Conservation (phyloP, 2,329 filamentous ascomycete genomes). For the Podosphaera fusca region DNA sequence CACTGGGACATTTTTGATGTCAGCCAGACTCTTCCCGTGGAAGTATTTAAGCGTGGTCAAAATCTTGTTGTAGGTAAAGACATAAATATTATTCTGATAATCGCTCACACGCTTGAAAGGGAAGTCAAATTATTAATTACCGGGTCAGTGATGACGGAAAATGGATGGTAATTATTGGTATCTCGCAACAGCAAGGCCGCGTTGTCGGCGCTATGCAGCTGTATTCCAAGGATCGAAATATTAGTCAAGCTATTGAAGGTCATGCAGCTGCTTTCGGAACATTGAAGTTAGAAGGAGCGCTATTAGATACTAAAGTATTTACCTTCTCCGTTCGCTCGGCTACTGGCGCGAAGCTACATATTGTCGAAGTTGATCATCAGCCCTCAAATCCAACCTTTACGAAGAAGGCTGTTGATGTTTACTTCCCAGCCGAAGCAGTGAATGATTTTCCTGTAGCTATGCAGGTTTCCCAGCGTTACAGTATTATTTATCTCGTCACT, state of each 20-base stretch:
- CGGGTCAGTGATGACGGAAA: conserved; percentile 86
- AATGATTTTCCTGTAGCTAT: conserved; percentile 97
- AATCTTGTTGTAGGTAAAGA: conserved; percentile 51
- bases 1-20: conserved; percentile 95
- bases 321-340: conserved; percentile 84
- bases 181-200: conserved; percentile 76
- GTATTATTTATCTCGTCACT: conserved; percentile 88
- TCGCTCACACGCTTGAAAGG: conserved; percentile 25
- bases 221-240: conserved; percentile 84
- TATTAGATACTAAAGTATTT: conserved; percentile 84
- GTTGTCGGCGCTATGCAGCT: conserved; percentile 94
- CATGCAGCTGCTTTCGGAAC: conserved; percentile 90
- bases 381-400: conserved; percentile 70
- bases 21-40: conserved; percentile 54
- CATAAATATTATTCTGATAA: background rate
- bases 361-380: conserved; percentile 91
- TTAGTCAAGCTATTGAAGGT: conserved; percentile 94
- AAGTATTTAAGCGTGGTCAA: conserved; percentile 83
- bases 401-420: conserved; percentile 95
- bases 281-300: conserved; percentile 66
- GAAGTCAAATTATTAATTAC: conserved; percentile 99
- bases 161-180: conserved; percentile 96
- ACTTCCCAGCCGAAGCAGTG: conserved; percentile 84
- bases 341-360: conserved; percentile 80
- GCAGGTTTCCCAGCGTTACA: conserved; percentile 91